Evolutionary conservation across 1,284 basidiomycete genomes (phyloP).

Genomic region (Ceratobasidium sp.): DNA sequence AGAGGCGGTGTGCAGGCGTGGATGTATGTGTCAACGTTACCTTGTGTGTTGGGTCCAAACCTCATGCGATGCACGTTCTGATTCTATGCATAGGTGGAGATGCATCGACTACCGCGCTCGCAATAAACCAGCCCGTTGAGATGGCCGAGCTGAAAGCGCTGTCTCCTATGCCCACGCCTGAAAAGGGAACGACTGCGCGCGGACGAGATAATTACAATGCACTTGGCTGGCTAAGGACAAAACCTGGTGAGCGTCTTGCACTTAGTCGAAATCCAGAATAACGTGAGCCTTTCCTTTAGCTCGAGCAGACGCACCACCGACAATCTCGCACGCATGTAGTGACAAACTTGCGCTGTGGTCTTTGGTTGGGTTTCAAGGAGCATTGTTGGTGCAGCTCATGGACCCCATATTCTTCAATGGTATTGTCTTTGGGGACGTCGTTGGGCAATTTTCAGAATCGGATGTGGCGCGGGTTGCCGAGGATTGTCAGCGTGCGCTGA

Average conservation of each 20-base stretch:
- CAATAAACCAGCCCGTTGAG: slow-evolving; percentile 73
- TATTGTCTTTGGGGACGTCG: slow-evolving; percentile 80
- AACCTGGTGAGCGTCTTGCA: slow-evolving; percentile 69
- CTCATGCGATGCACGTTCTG: slow-evolving; percentile 44
- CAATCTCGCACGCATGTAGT: slow-evolving; percentile 87
- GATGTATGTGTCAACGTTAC: slow-evolving; percentile 91
- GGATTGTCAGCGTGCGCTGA: slow-evolving; percentile 74
- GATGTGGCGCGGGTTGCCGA: slow-evolving; percentile 57
- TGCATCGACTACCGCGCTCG: slow-evolving; percentile 84
- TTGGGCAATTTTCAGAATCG: slow-evolving; percentile 54
- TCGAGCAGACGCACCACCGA: slow-evolving; percentile 83
- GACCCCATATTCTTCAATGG: slow-evolving; percentile 72
- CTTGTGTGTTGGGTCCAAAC: slow-evolving; percentile 70
- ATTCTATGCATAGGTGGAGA: slow-evolving; percentile 78
- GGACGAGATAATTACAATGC: slow-evolving; percentile 83
- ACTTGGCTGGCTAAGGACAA: slow-evolving; percentile 84
- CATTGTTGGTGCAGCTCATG: slow-evolving; percentile 70
- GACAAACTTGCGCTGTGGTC: slow-evolving; percentile 91
- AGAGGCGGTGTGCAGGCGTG: slow-evolving; percentile 65
- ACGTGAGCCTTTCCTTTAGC: slow-evolving; percentile 49
- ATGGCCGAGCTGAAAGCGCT: slow-evolving; percentile 75
- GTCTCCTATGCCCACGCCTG: slow-evolving; percentile 23
- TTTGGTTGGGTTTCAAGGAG: slow-evolving; percentile 87
- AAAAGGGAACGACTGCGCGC: slow-evolving; percentile 63
- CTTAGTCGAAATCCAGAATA: too few species aligned